phyloP scores from a whole-genome alignment of 225 moss, liverwort and hornwort species.

The Pleurozium schreberi region DNA sequence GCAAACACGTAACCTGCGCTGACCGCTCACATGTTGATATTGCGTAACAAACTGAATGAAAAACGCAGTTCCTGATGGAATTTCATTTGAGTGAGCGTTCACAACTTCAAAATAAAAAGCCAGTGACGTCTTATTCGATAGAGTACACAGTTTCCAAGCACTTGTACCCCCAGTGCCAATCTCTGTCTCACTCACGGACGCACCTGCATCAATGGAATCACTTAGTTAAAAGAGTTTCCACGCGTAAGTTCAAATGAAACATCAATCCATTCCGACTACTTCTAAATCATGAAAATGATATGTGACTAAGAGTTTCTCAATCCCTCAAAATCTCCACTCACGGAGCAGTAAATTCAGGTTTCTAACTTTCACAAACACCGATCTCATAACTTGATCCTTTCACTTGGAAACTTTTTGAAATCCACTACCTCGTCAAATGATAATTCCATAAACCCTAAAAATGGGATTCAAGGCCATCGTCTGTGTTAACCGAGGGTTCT shows the following conservation, averaged over 20 bases:
- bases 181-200: slow-evolving; percentile 85
- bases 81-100: slow-evolving; percentile 92
- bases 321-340: not conserved
- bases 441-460: not conserved
- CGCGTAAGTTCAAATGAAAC: not conserved
- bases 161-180: slow-evolving; percentile 81
- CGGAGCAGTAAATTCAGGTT: not conserved
- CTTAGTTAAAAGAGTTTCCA: not conserved
- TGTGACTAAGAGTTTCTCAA: not conserved
- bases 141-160: slow-evolving; percentile 85
- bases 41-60: slow-evolving; percentile 91
- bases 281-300: not conserved
- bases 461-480: not conserved
- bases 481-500: not conserved
- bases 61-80: slow-evolving; percentile 72
- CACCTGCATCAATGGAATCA: slow-evolving; percentile 22
- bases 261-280: not conserved
- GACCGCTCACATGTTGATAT: slow-evolving; percentile 75
- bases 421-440: not conserved
- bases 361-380: not conserved
- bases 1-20: slow-evolving; percentile 73
- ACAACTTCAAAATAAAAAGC: slow-evolving; percentile 90
- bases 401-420: not conserved
- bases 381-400: not conserved
- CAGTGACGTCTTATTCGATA: slow-evolving; percentile 67